Evolutionary conservation across 1,139 yeast species (phyloP).

Genomic region (Ogataea hybrid): DNA sequence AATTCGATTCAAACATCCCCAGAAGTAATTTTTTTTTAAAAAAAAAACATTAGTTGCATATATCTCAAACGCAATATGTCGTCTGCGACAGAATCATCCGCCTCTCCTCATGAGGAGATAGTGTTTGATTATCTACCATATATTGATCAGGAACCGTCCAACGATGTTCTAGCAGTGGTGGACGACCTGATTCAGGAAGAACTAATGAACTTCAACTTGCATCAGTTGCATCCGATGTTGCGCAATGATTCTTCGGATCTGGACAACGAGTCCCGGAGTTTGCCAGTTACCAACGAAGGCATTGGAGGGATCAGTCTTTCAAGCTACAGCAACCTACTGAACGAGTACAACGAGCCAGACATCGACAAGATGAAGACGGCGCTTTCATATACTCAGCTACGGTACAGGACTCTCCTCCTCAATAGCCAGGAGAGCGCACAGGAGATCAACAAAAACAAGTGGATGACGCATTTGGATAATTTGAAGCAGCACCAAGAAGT

Average conservation of each 20-base stretch:
- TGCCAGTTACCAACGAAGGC: conserved; percentile 10
- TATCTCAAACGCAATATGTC: not conserved
- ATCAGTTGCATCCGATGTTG: conserved; percentile 15
- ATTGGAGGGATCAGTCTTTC: conserved; percentile 20
- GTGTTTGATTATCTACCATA: conserved; percentile 26
- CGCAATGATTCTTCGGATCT: not conserved
- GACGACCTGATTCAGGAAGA: conserved; percentile 22
- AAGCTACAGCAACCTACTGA: conserved; percentile 19
- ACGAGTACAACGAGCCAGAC: conserved; percentile 17
- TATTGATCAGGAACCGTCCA: conserved; percentile 23
- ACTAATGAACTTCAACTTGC: conserved; percentile 15
- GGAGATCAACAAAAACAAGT: conserved; percentile 18
- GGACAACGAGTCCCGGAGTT: conserved; percentile 1
- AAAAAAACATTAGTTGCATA: not conserved
- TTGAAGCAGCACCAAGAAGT: conserved; percentile 14
- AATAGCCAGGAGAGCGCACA: conserved; percentile 13
- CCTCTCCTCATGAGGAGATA: conserved; percentile 3
- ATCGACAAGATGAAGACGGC: conserved; percentile 18
- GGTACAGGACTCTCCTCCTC: conserved; percentile 20
- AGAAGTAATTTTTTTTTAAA: not conserved
- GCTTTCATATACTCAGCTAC: conserved; percentile 21
- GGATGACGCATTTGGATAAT: conserved; percentile 21
- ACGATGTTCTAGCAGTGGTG: conserved; percentile 17
- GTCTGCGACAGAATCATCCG: conserved; percentile 4
- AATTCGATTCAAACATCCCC: not conserved